Conservation (phyloP, 768 basidiomycete species). For the Termitomyces bulborhizus region DNA sequence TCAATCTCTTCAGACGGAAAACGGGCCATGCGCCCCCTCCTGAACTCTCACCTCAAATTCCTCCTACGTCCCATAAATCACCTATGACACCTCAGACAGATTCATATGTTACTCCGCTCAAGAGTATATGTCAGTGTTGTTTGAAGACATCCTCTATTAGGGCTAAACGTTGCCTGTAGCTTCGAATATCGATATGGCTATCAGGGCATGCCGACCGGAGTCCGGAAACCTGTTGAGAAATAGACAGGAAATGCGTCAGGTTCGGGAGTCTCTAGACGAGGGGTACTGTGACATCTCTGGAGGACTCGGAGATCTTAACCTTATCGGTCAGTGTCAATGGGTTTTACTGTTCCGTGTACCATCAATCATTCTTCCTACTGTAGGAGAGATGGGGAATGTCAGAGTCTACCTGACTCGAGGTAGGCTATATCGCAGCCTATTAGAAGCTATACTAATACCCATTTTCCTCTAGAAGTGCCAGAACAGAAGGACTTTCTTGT, state of each 20-base stretch:
- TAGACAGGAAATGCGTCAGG: conserved; percentile 58
- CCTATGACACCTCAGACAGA: conserved; percentile 10
- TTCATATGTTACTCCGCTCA: conserved; percentile 29
- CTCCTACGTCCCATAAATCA: conserved; percentile 7
- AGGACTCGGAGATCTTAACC: conserved; percentile 48
- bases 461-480: conserved; percentile 43
- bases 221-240: conserved; percentile 55
- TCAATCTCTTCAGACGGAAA: conserved; percentile 6
- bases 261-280: conserved; percentile 72
- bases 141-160: background rate
- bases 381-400: conserved; percentile 56
- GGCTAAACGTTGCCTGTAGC: conserved; percentile 26
- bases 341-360: background rate
- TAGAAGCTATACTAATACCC: background rate
- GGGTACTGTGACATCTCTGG: conserved; percentile 81
- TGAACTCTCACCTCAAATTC: conserved; percentile 12
- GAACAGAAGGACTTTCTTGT: conserved; percentile 43
- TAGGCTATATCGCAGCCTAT: conserved; percentile 17
- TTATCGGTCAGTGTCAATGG: conserved; percentile 42
- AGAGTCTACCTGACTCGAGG: conserved; percentile 63
- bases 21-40: conserved; percentile 2
- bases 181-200: conserved; percentile 64
- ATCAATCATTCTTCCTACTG: background rate
- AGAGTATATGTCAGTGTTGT: conserved; percentile 33
- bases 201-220: conserved; percentile 69